Base-by-base conservation (phyloP, 106 monocot genomes). In the Phalaenopsis aphrodite region DNA sequence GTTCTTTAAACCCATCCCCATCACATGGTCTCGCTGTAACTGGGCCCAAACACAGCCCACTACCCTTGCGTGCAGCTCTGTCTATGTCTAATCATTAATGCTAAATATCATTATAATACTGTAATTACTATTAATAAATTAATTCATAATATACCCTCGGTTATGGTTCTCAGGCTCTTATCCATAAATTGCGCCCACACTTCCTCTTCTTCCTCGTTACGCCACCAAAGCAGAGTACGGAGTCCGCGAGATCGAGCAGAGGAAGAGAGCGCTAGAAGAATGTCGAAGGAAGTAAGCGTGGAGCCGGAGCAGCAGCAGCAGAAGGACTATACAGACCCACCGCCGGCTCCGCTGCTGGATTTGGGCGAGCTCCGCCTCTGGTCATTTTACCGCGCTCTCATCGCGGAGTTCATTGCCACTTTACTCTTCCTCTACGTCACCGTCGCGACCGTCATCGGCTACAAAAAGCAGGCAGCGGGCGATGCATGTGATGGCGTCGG, bases 331-430 rank as follows among this genome's bases (percentile, higher is more conserved):
- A 42, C 38, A 2, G 81, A 81, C 17, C 81, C 81, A 1, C 81
- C 81, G n/a, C 81, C 81, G 5, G 81, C 81, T 1, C 81, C 81
- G 5, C 58, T 81, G 42, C 72, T 81, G 21, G 81, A 81, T 56
- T 58, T 81, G 75, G 81, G 58, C 23, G 81, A 81, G 61, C 72
- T 81, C 58, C 55, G 49, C 41, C 74, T 72, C 72, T 81, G 81
- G 81, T 75, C 81, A 9, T 75, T 81, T 55, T 81, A 81, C 75
- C 81, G 81, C 56, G 81, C 81, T 3, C 42, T 81, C 17, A 81
- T 81, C 72, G 81, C 81, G 8, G 81, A 81, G 75, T 81, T 81
- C 57, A 10, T 81, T 0, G 81, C 81, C 23, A 81, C 81, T 3
- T 55, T 81, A 8, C 55, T 81, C 24, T 81, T 81, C 75, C 57